Evolutionary conservation across 2,329 filamentous ascomycete genomes (phyloP).

Genomic region (Coniochaeta prunicola): DNA sequence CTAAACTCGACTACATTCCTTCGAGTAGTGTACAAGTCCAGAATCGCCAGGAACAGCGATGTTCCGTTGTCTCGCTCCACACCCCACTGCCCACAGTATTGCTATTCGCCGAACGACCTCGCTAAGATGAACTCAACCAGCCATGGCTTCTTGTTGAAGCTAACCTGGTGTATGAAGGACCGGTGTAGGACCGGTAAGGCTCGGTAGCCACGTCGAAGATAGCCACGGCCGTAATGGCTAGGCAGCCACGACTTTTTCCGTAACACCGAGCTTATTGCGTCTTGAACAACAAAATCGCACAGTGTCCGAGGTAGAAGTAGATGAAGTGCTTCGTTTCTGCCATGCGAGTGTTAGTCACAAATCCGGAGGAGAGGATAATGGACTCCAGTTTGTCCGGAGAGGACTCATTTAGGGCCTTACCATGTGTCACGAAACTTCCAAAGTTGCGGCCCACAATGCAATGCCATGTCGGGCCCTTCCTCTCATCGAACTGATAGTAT

Average conservation of each 20-base stretch:
- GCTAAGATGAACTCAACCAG: neutral
- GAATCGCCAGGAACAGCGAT: neutral
- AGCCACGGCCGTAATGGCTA: neutral
- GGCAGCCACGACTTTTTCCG: neutral
- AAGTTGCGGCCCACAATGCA: conserved; percentile 99
- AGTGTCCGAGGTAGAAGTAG: conserved; percentile 99
- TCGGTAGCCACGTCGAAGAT: neutral
- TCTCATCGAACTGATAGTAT: conserved; percentile 72
- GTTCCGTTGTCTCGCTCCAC: neutral
- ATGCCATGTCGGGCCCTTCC: conserved; percentile 98
- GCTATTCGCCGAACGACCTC: neutral
- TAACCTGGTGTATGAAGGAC: neutral
- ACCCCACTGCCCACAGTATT: neutral
- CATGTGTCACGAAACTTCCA: conserved; percentile 97
- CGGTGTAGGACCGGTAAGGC: too few species aligned
- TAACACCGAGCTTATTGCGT: conserved; percentile 62
- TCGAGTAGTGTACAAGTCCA: neutral
- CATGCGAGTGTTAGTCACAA: neutral
- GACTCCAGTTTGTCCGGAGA: neutral
- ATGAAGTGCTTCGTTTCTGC: conserved; percentile 99
- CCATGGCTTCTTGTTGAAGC: neutral
- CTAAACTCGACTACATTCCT: neutral
- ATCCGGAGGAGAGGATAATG: conserved; percentile 1
- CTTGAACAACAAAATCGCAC: conserved; percentile 97
- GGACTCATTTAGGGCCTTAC: conserved; percentile 53